Conservation (phyloP, 2,329 filamentous ascomycete genomes). For the Microdochium bolleyi region DNA sequence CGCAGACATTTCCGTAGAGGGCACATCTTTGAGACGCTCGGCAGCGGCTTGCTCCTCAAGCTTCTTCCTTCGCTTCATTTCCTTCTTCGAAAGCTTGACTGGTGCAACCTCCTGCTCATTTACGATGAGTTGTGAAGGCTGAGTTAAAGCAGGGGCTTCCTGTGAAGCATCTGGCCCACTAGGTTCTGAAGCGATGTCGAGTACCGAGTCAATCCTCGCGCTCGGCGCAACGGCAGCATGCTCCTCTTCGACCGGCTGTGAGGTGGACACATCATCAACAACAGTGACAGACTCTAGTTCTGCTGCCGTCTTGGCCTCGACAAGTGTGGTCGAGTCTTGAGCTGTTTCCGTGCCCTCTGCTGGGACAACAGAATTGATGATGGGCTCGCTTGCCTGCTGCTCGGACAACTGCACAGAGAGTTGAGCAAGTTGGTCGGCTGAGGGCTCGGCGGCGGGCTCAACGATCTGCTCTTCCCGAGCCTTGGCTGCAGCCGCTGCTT, state of each 20-base stretch:
- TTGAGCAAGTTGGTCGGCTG: neutral
- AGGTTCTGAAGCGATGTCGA: too few relatives aligned
- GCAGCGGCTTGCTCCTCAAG: neutral
- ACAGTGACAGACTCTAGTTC: neutral
- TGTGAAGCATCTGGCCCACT: too few relatives aligned
- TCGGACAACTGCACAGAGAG: too few relatives aligned
- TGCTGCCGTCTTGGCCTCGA: constrained; percentile 1
- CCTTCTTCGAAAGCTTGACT: constrained; percentile 12
- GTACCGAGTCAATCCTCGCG: too few relatives aligned
- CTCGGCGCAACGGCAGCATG: neutral
- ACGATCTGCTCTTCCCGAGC: neutral
- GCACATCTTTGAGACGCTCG: constrained; percentile 2
- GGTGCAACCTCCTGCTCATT: neutral
- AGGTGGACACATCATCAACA: constrained; percentile 1
- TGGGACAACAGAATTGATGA: too few relatives aligned
- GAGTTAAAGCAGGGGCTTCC: too few relatives aligned
- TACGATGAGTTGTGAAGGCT: neutral
- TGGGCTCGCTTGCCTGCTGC: too few relatives aligned
- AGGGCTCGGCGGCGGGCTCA: neutral
- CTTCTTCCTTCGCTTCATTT: constrained; percentile 7
- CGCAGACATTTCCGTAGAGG: constrained; percentile 2
- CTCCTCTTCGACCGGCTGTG: constrained; percentile 1
- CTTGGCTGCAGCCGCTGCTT: constrained; percentile 5
- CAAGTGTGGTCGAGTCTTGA: neutral
- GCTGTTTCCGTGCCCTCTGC: too few relatives aligned